Evolutionary conservation across 2,329 filamentous ascomycete genomes (phyloP).

Genomic region (Bipolaris cookei): DNA sequence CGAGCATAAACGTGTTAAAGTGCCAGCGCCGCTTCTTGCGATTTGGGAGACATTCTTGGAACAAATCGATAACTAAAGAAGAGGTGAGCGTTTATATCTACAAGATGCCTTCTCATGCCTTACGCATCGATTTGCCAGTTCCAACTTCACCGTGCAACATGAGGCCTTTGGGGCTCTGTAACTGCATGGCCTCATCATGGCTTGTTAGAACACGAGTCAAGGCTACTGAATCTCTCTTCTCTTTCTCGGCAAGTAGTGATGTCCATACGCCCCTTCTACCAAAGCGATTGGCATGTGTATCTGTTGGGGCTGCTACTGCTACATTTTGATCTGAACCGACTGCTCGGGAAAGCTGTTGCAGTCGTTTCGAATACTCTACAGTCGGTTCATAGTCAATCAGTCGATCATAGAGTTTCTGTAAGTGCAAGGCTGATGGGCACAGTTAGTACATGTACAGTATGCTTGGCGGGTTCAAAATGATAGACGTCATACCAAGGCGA

Average conservation of each 20-base stretch:
- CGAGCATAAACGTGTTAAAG: constrained; percentile 86
- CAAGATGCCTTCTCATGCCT: too few species aligned
- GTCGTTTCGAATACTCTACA: constrained; percentile 69
- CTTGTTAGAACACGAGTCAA: constrained; percentile 72
- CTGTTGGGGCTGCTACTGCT: constrained; percentile 41
- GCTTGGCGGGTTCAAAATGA: constrained; percentile 24
- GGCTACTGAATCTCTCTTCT: constrained; percentile 63
- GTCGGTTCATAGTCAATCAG: constrained; percentile 81
- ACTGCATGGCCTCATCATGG: constrained; percentile 72
- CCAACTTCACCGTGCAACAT: constrained; percentile 83
- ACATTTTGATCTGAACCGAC: constrained; percentile 41
- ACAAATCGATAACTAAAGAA: constrained; percentile 68
- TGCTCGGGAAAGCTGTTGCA: constrained; percentile 64
- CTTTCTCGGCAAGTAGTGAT: constrained; percentile 59
- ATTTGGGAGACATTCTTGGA: constrained; percentile 79
- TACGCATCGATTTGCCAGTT: constrained; percentile 77
- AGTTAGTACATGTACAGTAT: constrained; percentile 7
- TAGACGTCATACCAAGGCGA: constrained; percentile 59
- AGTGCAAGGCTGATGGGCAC: constrained; percentile 64
- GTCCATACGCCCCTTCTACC: constrained; percentile 60
- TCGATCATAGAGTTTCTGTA: constrained; percentile 76
- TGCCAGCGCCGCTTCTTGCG: constrained; percentile 77
- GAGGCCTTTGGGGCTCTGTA: constrained; percentile 75
- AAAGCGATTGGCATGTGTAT: constrained; percentile 27
- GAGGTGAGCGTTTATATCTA: too few species aligned